These are phyloP conservation scores for Thuja plicata DNA, from an alignment of 83 land plant genomes.

Conservation along the genomic window DNA sequence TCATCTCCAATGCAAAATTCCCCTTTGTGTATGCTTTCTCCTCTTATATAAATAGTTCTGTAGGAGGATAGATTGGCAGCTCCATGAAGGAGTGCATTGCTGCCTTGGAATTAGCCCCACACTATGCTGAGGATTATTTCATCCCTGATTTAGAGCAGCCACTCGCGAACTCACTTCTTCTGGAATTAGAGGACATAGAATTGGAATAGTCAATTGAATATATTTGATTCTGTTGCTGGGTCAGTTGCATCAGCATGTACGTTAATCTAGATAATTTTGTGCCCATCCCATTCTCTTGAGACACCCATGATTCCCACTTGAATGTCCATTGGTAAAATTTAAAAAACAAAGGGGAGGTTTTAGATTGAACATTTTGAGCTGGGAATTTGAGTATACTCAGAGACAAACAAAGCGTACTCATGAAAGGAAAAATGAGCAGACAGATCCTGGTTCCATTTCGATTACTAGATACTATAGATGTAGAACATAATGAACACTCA, in stretches of 20 bases:
- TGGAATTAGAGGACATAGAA: background rate
- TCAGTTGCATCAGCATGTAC: background rate
- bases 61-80: background rate
- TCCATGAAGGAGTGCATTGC: background rate
- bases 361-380: background rate
- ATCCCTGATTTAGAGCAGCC: background rate
- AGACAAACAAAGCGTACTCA: background rate
- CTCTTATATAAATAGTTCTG: background rate
- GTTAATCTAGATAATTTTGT: background rate
- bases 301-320: background rate
- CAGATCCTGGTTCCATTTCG: background rate
- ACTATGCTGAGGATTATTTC: no score
- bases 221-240: background rate
- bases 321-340: background rate
- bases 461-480: background rate
- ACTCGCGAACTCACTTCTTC: background rate
- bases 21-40: background rate
- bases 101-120: background rate
- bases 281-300: background rate
- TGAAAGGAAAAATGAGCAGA: background rate
- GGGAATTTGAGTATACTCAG: background rate
- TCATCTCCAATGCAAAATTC: background rate
- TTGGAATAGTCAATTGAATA: background rate
- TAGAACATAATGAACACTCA: background rate
- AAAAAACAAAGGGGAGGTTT: background rate